These are phyloP conservation scores for Monoraphidium neglectum DNA, from an alignment of 139 green algal species.

Conservation along the genomic window DNA sequence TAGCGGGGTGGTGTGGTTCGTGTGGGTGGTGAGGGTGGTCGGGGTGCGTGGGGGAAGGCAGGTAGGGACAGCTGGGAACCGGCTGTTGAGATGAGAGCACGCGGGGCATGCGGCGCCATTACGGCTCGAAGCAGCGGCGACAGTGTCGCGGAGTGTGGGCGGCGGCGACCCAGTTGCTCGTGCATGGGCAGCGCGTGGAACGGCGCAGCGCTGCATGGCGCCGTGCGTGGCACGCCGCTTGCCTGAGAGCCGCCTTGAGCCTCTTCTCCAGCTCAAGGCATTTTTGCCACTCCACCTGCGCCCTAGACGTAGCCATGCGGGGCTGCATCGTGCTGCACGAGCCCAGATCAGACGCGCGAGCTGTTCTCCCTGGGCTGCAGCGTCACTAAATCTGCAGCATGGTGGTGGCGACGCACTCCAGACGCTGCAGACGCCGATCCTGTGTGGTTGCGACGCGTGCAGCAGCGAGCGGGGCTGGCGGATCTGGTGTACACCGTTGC, in stretches of 20 bases:
- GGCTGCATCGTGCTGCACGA: too few species aligned
- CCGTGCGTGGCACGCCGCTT: not conserved
- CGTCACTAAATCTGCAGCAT: too few species aligned
- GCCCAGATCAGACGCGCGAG: too few species aligned
- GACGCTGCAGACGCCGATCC: too few species aligned
- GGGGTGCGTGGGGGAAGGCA: not conserved
- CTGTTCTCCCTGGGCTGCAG: too few species aligned
- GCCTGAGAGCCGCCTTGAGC: constrained; percentile 36
- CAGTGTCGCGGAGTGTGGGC: not conserved
- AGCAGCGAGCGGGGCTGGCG: too few species aligned
- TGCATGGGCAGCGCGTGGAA: not conserved
- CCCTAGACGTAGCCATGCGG: not conserved
- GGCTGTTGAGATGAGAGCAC: not conserved
- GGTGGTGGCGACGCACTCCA: too few species aligned
- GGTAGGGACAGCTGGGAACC: not conserved
- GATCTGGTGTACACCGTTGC: too few species aligned
- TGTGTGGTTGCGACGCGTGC: too few species aligned
- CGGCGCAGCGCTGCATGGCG: too few species aligned
- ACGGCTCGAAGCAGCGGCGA: not conserved
- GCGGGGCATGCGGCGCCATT: not conserved
- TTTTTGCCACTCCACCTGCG: constrained; percentile 32
- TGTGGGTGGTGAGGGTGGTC: not conserved
- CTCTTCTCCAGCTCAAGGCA: constrained; percentile 47
- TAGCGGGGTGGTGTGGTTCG: not conserved
- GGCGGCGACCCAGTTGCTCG: not conserved